Evolutionary conservation across 2,329 filamentous ascomycete genomes (phyloP).

Genomic region (Xylariaceae sp.): DNA sequence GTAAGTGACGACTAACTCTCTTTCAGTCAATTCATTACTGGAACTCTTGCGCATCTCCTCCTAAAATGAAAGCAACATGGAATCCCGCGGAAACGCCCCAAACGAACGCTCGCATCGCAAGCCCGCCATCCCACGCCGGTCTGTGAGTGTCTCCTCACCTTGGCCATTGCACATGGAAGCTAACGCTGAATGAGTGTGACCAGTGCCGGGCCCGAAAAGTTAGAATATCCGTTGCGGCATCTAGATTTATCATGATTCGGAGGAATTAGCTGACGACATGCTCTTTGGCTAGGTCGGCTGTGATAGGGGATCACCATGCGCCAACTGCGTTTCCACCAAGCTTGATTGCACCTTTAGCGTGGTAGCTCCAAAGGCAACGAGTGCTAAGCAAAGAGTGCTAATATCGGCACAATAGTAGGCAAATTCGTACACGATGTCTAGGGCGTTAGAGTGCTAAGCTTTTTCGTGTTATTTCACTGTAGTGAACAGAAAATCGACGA

Average conservation of each 20-base stretch:
- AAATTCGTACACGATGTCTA: not conserved
- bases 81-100: slow-evolving; percentile 24
- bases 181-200: slow-evolving; percentile 37
- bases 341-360: slow-evolving; percentile 43
- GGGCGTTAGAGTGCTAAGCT: not conserved
- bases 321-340: slow-evolving; percentile 43
- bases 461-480: not conserved
- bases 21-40: not conserved
- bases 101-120: slow-evolving; percentile 16
- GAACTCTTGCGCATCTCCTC: too few relatives aligned
- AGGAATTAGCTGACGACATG: not conserved
- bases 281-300: slow-evolving; percentile 35
- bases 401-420: slow-evolving; percentile 47
- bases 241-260: not conserved
- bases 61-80: slow-evolving; percentile 4
- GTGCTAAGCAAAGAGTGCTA: slow-evolving; percentile 43
- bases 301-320: slow-evolving; percentile 41
- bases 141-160: slow-evolving; percentile 26
- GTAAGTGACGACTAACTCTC: too few relatives aligned
- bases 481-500: slow-evolving; percentile 48
- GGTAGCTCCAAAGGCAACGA: slow-evolving; percentile 31
- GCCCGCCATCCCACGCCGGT: slow-evolving; percentile 34
- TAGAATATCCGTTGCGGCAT: slow-evolving; percentile 5
- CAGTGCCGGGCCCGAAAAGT: slow-evolving; percentile 42
- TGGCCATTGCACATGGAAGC: slow-evolving; percentile 1